Conservation (phyloP, 1,139 yeast genomes). For the Suhomyces kunorum region DNA sequence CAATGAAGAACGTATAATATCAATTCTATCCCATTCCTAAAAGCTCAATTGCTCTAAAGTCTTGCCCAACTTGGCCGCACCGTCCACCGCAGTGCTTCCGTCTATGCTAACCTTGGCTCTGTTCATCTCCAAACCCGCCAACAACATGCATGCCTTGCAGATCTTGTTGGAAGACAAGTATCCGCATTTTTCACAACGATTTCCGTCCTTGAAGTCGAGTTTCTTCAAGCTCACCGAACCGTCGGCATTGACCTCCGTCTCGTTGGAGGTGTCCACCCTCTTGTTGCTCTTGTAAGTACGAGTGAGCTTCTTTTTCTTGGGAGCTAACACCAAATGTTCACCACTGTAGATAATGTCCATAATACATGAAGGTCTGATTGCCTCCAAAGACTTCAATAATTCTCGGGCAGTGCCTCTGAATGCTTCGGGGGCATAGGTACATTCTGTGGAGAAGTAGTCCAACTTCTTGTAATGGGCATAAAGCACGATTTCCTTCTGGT, state of each 20-base stretch:
- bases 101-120: constrained; percentile 64
- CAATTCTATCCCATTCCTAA: constrained; percentile 24
- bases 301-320: constrained; percentile 46
- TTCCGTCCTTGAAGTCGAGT: constrained; percentile 54
- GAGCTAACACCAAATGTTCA: constrained; percentile 72
- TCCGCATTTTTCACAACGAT: constrained; percentile 86
- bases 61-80: constrained; percentile 70
- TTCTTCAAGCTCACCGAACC: constrained; percentile 55
- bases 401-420: constrained; percentile 97
- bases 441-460: constrained; percentile 96
- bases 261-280: constrained; percentile 24
- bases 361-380: constrained; percentile 89
- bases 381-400: constrained; percentile 82
- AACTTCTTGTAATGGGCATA: constrained; percentile 96
- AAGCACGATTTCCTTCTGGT: constrained; percentile 94
- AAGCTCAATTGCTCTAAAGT: constrained; percentile 67
- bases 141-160: constrained; percentile 89
- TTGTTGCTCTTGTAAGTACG: constrained; percentile 32
- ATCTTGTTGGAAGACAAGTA: constrained; percentile 83
- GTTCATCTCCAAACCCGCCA: constrained; percentile 80
- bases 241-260: constrained; percentile 56
- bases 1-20: no score
- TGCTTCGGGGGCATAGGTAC: constrained; percentile 98
- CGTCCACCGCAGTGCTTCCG: constrained; percentile 51
- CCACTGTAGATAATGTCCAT: constrained; percentile 95